Base-by-base conservation (phyloP, 305 asterid genomes). In the Striga hermonthica region DNA sequence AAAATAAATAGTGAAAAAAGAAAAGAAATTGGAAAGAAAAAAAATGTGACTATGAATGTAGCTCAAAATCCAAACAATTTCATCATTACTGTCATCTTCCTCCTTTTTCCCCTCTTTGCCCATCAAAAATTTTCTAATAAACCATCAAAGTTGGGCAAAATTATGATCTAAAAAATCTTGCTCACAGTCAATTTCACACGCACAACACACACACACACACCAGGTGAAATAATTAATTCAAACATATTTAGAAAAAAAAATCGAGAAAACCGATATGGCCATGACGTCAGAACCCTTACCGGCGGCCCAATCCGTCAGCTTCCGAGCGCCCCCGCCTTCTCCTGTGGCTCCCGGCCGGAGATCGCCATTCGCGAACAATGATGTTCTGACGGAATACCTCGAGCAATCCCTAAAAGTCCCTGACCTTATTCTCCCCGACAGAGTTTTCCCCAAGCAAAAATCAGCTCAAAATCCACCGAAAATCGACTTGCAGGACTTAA, bases 301-400 rank as follows among this genome's bases (percentile, higher is more conserved):
- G 22, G 85, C 73, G 43, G 77, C 49, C 71, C 78, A 70, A 55
- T 60, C 83, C 63, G 73, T 80, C 45, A 87, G 86, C 70, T 90
- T 90, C 79, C 87, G 91, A 41, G 97, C 97, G 0, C 95, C 97
- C 4, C 96, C 97, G 36, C 96, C 96, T 0, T 90, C 97, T 52
- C 97, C 97, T 7, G 86, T 86, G 64, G 96, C 86, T 41, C 80
- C 89, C 3, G 93, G 96, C 6, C 70, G 89, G 45, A 72, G 81
- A 14, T 83, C 97, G 1, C 68, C 86, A 0, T 76, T 84, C 64
- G 64, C 82, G 3, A 88, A 90, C 66, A 91, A 86, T 56, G 92
- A 86, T 43, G 76, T 84, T 59, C 65, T 90, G 57, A 72, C 84
- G 0, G 96, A 90, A 7, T 90, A 84, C 61, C 82, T 90, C 55